Percentiles rank a stretch among this genome's conserved stretches.
phyloP scores from a whole-genome alignment of 169 alveolate genomes.

The Plasmodium fragile region DNA sequence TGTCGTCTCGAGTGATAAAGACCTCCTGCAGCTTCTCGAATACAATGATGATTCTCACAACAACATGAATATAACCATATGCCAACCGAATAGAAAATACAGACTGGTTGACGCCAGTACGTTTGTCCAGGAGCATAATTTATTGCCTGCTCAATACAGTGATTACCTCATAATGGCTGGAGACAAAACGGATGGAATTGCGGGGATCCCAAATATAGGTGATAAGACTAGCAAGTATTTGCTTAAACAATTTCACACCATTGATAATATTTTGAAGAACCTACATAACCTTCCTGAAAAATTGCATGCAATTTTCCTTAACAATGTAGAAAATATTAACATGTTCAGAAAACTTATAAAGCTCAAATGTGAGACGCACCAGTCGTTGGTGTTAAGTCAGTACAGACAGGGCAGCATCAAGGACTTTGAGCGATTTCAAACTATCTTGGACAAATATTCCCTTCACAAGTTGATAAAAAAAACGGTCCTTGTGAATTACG shows the following conservation, averaged over 20 bases:
- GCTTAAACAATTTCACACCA: conserved; percentile 77
- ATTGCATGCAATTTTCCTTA: conserved; percentile 23
- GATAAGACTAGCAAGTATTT: conserved; percentile 85
- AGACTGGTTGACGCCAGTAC: conserved; percentile 80
- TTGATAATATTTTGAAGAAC: conserved; percentile 69
- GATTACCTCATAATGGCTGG: conserved; percentile 86
- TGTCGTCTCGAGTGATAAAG: conserved; percentile 86
- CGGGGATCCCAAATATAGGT: conserved; percentile 87
- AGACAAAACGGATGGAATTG: conserved; percentile 84
- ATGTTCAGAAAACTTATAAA: conserved; percentile 78
- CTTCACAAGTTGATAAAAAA: conserved; percentile 48
- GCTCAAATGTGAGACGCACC: conserved; percentile 77
- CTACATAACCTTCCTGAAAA: conserved; percentile 35
- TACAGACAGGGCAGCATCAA: conserved; percentile 47
- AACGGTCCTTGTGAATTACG: conserved; percentile 24
- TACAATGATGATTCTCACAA: conserved; percentile 75
- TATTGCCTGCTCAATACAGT: conserved; percentile 63
- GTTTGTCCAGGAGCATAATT: conserved; percentile 80
- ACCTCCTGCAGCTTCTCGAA: conserved; percentile 80
- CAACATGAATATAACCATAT: conserved; percentile 77
- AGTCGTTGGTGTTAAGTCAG: conserved; percentile 33
- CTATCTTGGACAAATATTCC: conserved; percentile 47
- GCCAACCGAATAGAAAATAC: conserved; percentile 85
- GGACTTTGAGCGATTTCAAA: conserved; percentile 42
- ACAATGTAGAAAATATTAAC: conserved; percentile 52